Evolutionary conservation across 345 rosid species (phyloP).

Genomic region (Anastatica hierochuntica): DNA sequence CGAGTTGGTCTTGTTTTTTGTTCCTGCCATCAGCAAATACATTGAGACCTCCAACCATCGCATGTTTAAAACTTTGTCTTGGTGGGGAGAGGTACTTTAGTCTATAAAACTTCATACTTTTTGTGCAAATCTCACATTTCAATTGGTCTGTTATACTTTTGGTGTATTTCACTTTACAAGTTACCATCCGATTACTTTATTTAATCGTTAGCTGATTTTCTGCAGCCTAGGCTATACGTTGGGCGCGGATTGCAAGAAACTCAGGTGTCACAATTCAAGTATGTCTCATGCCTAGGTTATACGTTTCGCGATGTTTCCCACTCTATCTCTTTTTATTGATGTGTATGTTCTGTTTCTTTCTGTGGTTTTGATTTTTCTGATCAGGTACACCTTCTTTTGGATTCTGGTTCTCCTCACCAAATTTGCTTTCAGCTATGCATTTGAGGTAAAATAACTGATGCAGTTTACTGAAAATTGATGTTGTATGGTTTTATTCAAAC

Average conservation of each 20-base stretch:
- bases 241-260: conserved; percentile 98
- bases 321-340: conserved; percentile 10
- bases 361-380: not conserved
- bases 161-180: conserved; percentile 4
- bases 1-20: conserved; percentile 73
- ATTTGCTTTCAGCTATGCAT: conserved; percentile 68
- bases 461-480: conserved; percentile 8
- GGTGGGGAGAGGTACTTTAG: conserved; percentile 76
- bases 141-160: conserved; percentile 5
- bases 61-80: conserved; percentile 44
- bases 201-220: conserved; percentile 5
- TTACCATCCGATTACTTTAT: not conserved
- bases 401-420: conserved; percentile 64
- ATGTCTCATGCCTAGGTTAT: conserved; percentile 23
- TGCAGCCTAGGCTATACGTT: conserved; percentile 75
- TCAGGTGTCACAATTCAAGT: conserved; percentile 83
- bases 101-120: conserved; percentile 7
- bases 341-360: not conserved
- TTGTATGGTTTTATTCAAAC: not conserved
- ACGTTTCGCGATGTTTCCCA: too few species aligned
- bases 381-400: conserved; percentile 83
- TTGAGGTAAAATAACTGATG: conserved; percentile 49
- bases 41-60: conserved; percentile 66
- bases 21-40: conserved; percentile 71
- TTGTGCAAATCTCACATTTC: conserved; percentile 5